Percentiles rank a stretch among this genome's conserved stretches.
Evolutionary conservation across 2,329 filamentous ascomycete genomes (phyloP).

Genomic region (Penicillium sp.): DNA sequence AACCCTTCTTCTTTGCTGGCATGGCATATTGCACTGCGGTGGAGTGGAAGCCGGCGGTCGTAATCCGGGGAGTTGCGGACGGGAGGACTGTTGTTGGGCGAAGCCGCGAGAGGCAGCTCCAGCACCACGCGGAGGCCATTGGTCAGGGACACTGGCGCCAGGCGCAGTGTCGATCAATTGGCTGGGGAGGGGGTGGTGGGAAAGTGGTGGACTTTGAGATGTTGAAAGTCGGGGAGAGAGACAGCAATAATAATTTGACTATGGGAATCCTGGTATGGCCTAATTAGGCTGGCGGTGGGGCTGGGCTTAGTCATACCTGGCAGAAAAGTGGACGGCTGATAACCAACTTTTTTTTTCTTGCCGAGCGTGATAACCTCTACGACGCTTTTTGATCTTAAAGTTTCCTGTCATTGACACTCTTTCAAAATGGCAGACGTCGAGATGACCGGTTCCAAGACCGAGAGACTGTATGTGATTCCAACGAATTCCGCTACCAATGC

Average conservation of each 20-base stretch:
- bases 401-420: background rate
- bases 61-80: constrained; percentile 47
- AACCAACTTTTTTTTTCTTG: constrained; percentile 33
- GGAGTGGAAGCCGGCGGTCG: constrained; percentile 48
- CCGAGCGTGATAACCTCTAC: constrained; percentile 11
- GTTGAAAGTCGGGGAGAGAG: constrained; percentile 11
- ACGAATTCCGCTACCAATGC: constrained; percentile 9
- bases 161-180: constrained; percentile 31
- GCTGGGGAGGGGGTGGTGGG: constrained; percentile 9
- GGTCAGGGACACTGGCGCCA: constrained; percentile 33
- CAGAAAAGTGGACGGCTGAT: constrained; percentile 30
- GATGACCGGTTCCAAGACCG: constrained; percentile 32
- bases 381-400: constrained; percentile 6
- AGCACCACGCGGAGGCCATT: constrained; percentile 61
- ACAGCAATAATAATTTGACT: constrained; percentile 28
- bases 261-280: constrained; percentile 23
- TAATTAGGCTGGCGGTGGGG: constrained; percentile 23
- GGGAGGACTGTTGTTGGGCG: constrained; percentile 44
- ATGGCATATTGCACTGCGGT: constrained; percentile 40
- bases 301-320: constrained; percentile 19
- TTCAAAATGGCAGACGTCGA: constrained; percentile 31
- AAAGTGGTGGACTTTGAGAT: background rate
- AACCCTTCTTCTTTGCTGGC: constrained; percentile 53
- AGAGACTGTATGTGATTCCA: constrained; percentile 39
- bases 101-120: constrained; percentile 58